Conservation (phyloP, 192 early-diverging fungal species). For the Entomortierella parvispora region DNA sequence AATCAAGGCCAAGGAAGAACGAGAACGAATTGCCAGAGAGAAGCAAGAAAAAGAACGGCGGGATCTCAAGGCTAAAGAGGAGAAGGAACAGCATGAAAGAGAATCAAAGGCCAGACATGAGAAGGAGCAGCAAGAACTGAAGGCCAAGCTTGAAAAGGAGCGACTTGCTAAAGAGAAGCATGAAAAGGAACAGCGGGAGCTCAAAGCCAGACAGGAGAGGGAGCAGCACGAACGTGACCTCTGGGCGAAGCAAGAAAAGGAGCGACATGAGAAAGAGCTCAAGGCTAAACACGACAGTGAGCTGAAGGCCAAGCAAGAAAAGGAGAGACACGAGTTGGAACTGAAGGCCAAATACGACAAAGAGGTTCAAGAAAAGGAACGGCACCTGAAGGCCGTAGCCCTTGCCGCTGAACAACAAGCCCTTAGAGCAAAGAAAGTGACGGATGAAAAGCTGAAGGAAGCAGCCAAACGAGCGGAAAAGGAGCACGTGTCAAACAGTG, state of each 20-base stretch:
- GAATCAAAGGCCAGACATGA: background rate
- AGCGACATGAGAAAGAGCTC: background rate
- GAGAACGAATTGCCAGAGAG: conserved; percentile 11
- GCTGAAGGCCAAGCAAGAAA: conserved; percentile 10
- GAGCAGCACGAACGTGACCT: conserved; percentile 17
- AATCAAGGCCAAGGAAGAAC: conserved; percentile 26
- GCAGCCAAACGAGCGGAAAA: too few relatives aligned
- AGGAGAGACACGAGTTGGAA: too few relatives aligned
- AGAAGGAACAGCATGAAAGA: background rate
- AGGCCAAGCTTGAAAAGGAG: background rate
- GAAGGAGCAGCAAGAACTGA: background rate
- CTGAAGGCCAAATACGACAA: conserved; percentile 11
- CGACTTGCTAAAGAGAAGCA: background rate
- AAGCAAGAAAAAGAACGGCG: conserved; percentile 25
- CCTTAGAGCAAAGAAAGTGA: too few relatives aligned
- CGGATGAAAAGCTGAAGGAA: too few relatives aligned
- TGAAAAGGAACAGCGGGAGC: background rate
- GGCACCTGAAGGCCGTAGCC: background rate
- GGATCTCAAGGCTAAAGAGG: too few relatives aligned
- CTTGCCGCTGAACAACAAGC: background rate
- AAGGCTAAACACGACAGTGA: background rate
- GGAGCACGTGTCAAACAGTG: too few relatives aligned
- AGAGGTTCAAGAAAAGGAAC: conserved; percentile 1
- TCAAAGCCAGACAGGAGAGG: conserved; percentile 7
- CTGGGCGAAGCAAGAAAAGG: conserved; percentile 37